These are phyloP conservation scores for Aulographum hederae DNA, from an alignment of 2,329 filamentous ascomycete genomes.

Conservation along the genomic window DNA sequence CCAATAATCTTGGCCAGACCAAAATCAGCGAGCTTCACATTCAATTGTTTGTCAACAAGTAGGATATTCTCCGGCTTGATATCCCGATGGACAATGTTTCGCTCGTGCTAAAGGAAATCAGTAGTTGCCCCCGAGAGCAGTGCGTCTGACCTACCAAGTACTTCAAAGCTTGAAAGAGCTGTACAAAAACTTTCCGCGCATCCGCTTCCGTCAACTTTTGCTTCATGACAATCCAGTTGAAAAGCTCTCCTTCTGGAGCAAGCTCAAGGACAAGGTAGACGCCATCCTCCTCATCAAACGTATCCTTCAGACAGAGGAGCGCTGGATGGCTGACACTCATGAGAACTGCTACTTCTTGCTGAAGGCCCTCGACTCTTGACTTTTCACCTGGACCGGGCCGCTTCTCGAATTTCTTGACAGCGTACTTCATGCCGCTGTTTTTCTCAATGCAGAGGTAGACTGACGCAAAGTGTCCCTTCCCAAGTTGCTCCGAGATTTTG, in stretches of 20 bases:
- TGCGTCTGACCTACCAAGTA: constrained; percentile 59
- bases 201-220: constrained; percentile 73
- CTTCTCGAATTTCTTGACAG: constrained; percentile 90
- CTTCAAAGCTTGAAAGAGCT: constrained; percentile 85
- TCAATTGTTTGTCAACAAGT: constrained; percentile 64
- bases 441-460: constrained; percentile 87
- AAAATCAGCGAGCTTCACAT: constrained; percentile 89
- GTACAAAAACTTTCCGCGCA: constrained; percentile 69
- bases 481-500: constrained; percentile 64
- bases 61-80: constrained; percentile 97
- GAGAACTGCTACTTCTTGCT: constrained; percentile 89
- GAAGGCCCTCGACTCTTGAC: constrained; percentile 67
- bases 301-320: constrained; percentile 82
- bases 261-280: constrained; percentile 86
- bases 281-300: constrained; percentile 77
- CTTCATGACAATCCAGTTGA: constrained; percentile 87
- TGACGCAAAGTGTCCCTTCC: constrained; percentile 88
- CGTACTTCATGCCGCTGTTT: constrained; percentile 60
- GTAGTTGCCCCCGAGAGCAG: too few relatives aligned
- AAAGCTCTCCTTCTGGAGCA: constrained; percentile 81
- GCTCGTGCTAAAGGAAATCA: constrained; percentile 95
- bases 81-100: constrained; percentile 91
- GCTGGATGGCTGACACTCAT: constrained; percentile 97
- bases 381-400: constrained; percentile 64
- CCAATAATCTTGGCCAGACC: constrained; percentile 96